Evolutionary conservation across 495 filamentous ascomycete species (phyloP), one percentile per base, ranked within the genome.

Genomic region (Lichenothelia convexa): DNA sequence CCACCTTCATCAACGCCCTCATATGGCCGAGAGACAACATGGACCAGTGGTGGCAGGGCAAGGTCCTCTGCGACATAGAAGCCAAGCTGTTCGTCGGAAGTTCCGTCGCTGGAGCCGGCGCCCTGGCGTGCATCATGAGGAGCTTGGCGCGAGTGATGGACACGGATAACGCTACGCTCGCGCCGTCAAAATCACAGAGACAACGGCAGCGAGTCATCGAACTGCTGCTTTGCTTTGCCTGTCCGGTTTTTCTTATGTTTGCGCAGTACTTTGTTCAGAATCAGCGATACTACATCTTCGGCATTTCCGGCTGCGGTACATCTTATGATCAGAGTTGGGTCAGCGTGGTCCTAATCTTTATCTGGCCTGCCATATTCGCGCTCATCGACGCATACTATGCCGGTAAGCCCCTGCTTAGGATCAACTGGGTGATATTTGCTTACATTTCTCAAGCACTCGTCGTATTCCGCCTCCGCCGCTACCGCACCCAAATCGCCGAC

Each of bases 61-160:
- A 58, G 3, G 77, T 73, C 1, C 71, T 85, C 41, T 97, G 89
- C 49, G 89, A 97, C 55, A 50, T 94, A 18, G 68, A 92, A 51
- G 64, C 70, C 34, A 83, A 84, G 47, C 33, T 85, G 24, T 56
- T 75, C 39, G 64, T 75, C 34, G 75, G 70, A 4, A 55, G 64
- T 30, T 69, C 68, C 36, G 63, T 80, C n/a, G 78, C 67, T 18
- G 60, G 72, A 13, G 63, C 82, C n/a, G 69, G 67, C 19, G 49
- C 61, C 45, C 58, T 70, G 44, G 63, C 64, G 3, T 69, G 72
- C 39, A 78, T 93, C 43, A 77, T 91, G 53, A 70, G 74, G n/a
- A 67, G 67, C 30, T 65, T 97, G 7, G 76, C 81, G 23, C 48
- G 48, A 23, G 71, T 73, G 17, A 58, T 81, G 46, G 76, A 89